Evolutionary conservation across 306 rosid species (phyloP), one percentile per base, ranked within the genome.

Genomic region (Malus sylvestris): DNA sequence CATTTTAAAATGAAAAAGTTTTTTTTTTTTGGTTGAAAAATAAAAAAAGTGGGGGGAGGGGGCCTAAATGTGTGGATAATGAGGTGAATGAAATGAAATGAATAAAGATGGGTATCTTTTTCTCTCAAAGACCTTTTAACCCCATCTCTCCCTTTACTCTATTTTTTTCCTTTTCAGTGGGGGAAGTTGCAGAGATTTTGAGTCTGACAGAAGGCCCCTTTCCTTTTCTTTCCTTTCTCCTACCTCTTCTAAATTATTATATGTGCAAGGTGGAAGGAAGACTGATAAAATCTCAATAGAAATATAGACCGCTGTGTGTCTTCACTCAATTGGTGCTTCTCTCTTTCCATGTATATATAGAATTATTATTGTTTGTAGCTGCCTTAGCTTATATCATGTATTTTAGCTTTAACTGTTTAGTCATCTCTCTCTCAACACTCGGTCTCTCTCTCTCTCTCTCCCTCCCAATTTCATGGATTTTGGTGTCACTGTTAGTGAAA

Each of bases 101-200:
- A 85, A 83, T 79, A 90, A 92, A 88, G 92, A 92, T 67, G 88
- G 92, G 85, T 81, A 81, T 92, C 93, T 89, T 91, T 89, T 82
- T 80, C 68, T 61, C 29, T 42, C 45, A 73, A 22, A 33, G 0
- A 70, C 85, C 83, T 87, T 75, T 88, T 74, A 84, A 83, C 82
- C 65, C 66, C 66, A 68, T 86, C 87, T 86, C 86, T 80, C 84
- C 73, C 81, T 80, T 38, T 57, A 42, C 73, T 69, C 45, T 55
- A 59, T 44, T 79, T 80, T 77, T 81, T 59, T 74, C 84, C 75
- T 81, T 89, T 89, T 78, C 71, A 84, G 84, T 68, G 67, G 80
- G 77, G 67, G 84, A 75, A 81, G 87, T 90, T 88, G 95, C 95
- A 86, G 93, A 87, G 90, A 86, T 69, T 81, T 88, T 81, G 91